A percentile compares a stretch with the other conserved stretches of the same genome.
phyloP scores from a whole-genome alignment of 257 asterid species.

The Ehretia macrophylla region DNA sequence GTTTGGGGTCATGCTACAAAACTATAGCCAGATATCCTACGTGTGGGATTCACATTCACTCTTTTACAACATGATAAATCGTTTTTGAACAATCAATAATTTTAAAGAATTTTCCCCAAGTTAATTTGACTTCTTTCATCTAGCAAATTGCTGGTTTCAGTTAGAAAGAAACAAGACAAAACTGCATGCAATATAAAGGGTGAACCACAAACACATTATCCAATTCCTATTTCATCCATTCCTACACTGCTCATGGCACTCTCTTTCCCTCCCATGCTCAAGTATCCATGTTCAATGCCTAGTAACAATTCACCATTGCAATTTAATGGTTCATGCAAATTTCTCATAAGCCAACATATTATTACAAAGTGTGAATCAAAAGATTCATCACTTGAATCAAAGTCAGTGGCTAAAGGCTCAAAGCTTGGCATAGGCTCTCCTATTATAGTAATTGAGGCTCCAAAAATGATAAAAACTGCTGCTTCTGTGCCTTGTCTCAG shows the following conservation, averaged over 20 bases:
- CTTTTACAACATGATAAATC: too few relatives aligned
- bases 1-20: too few relatives aligned
- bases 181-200: neutral
- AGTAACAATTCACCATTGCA: constrained; percentile 9
- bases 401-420: constrained; percentile 6
- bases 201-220: constrained; percentile 22
- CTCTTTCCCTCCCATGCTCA: constrained; percentile 25
- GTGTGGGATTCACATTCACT: too few relatives aligned
- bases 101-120: too few relatives aligned
- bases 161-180: too few relatives aligned
- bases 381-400: constrained; percentile 10
- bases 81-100: too few relatives aligned
- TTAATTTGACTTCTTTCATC: too few relatives aligned
- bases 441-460: constrained; percentile 62
- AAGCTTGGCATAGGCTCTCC: constrained; percentile 72
- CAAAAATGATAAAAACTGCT: constrained; percentile 66
- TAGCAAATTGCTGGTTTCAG: too few relatives aligned
- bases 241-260: constrained; percentile 26
- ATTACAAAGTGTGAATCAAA: constrained; percentile 32
- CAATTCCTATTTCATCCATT: neutral
- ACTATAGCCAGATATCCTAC: too few relatives aligned
- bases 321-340: neutral
- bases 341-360: constrained; percentile 7
- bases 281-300: constrained; percentile 18
- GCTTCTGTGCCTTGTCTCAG: constrained; percentile 83